Evolutionary conservation across 768 basidiomycete species (phyloP), one percentile per base, ranked within the genome.

Genomic region (Agaricus subrufescens): DNA sequence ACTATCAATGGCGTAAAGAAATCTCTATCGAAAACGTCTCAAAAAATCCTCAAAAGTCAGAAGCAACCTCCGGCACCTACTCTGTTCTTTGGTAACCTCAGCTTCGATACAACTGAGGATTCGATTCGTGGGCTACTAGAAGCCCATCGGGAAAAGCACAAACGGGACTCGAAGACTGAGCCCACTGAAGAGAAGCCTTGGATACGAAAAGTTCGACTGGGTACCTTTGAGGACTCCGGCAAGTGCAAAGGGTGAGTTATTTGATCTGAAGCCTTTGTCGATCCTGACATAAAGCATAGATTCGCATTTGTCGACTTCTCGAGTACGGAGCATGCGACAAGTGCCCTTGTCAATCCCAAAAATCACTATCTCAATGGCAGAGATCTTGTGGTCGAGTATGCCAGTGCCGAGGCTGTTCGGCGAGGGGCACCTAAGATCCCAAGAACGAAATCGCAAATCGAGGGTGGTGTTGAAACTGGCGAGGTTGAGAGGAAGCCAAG

Each of bases 221-320:
- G 94, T 3, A 95, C 94, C 15, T 99, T 99, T 61, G 94, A 98
- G 67, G 96, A 99, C 69, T 90, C 84, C 48, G 97, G 96, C 8
- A 71, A 83, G 52, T 98, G 96, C 73, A 99, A 98, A 78, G 96
- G 96, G 96, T 97, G 65, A 57, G 79, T 74, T 1, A n/a, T 27
- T 26, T 37, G 26, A 31, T 50, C 30, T 10, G 15, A 14, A 23
- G 39, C 25, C 6, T 12, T 14, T 14, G 4, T n/a, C 0, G 25
- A 43, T 42, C 11, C 42, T 34, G 25, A 30, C 19, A 1, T 12
- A 23, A 46, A 42, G 30, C 31, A 31, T 66, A 98, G 96, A 14
- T 98, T 92, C 73, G 94, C 91, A 0, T 98, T 98, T 66, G 81
- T 96, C 53, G 97, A 99, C 69, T 99, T 98, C 68, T 80, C 82